phyloP scores from a whole-genome alignment of 805 yeast genomes.

The Wickerhamomyces xylosicus region DNA sequence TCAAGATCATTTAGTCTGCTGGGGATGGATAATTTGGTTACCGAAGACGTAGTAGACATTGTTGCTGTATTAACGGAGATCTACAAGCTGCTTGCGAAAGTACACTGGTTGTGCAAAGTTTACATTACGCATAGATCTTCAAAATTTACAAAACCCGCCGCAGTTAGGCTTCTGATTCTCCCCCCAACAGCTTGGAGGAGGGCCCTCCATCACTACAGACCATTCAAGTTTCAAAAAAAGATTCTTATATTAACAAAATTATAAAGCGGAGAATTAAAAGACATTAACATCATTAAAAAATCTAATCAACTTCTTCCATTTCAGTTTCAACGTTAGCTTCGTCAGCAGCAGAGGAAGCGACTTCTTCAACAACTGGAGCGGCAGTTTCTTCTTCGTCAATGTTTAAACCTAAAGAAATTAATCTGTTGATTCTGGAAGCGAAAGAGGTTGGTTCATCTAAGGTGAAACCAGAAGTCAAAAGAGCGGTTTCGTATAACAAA shows the following conservation, averaged over 20 bases:
- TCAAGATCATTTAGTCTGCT: neutral
- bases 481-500: slow-evolving; percentile 93
- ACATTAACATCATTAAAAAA: neutral
- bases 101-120: too few species aligned
- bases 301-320: slow-evolving; percentile 98
- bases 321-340: slow-evolving; percentile 86
- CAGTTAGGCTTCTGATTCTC: too few species aligned
- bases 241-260: neutral
- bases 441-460: slow-evolving; percentile 97
- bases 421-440: slow-evolving; percentile 96
- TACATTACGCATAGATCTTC: too few species aligned
- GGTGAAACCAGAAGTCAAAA: slow-evolving; percentile 97
- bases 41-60: too few species aligned
- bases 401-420: slow-evolving; percentile 95
- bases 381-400: slow-evolving; percentile 81
- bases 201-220: too few species aligned
- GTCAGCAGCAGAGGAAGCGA: slow-evolving; percentile 32
- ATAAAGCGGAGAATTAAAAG: too few species aligned
- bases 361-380: slow-evolving; percentile 57
- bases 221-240: too few species aligned
- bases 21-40: neutral
- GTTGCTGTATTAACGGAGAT: too few species aligned
- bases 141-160: too few species aligned
- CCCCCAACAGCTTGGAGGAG: too few species aligned
- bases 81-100: too few species aligned